Base-by-base conservation (phyloP, 2,329 filamentous ascomycete genomes). In the Bretziella fagacearum region DNA sequence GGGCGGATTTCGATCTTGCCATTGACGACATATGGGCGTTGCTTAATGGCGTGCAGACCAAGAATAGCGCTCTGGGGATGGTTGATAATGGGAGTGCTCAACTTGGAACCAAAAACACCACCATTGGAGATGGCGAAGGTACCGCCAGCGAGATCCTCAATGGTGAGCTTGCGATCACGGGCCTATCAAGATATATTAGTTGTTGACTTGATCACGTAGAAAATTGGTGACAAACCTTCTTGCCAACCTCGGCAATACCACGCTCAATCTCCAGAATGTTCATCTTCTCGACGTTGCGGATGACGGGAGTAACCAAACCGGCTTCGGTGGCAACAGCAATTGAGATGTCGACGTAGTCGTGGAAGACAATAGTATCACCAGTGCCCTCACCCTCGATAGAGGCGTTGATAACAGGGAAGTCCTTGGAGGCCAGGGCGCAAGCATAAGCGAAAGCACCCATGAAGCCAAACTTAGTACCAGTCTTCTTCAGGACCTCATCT, bases 21-120 rank as follows among this genome's bases (percentile, higher is more conserved):
- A 58, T 96, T 86, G 52, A 96, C 71, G 22, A 74, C 89, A 45
- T 95, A 78, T 2, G 89, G 79, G 58, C 82, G 84, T 47, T 98
- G 86, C 70, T 98, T 98, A 65, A 95, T 95, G 40, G 89, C 86
- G 62, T 98, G 89, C 18, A 95, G 78, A 54, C 89, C 89, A 50
- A 95, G 74, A 7, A 95, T 87, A 49, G 85, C 83, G 51, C 83
- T 89, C 62, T 96, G 89, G 11, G 89, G 89, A 41, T 94, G 71
- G 66, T 98, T 98, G 70, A 98, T 96, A 61, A 98, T 96, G 7
- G 91, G 91, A 0, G 91, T 98, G 44, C 91, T 91, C 83, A 94
- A 93, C 51, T 96, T 71, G 11, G 89, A 95, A 50, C 91, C 91
- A 58, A 98, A 98, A 45, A 98, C 89, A 55, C 91, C 91, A 50